phyloP scores from a whole-genome alignment of 306 rosid genomes.

The Glycine tomentella region DNA sequence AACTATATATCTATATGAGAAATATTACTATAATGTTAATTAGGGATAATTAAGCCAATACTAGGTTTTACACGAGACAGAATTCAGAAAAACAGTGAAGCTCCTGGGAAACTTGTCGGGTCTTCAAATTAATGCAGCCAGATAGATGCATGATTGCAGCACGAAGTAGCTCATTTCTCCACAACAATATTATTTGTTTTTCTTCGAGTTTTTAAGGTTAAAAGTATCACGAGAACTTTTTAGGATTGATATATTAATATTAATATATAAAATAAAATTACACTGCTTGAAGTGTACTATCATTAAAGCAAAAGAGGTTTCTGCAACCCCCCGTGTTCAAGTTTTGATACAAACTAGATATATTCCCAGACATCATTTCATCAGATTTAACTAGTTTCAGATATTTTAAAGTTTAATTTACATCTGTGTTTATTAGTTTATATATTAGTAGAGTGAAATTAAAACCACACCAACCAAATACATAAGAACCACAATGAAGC shows the following conservation, averaged over 20 bases:
- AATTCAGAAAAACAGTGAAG: background rate
- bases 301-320: background rate
- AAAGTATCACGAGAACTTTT: background rate
- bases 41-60: slow-evolving; percentile 7
- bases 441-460: too few species aligned
- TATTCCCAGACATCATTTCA: background rate
- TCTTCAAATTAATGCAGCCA: background rate
- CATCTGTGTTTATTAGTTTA: too few species aligned
- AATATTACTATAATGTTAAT: background rate
- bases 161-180: background rate
- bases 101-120: background rate
- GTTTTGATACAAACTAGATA: background rate
- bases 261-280: background rate
- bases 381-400: background rate
- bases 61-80: background rate
- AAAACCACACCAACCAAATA: too few species aligned
- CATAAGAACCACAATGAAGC: too few species aligned
- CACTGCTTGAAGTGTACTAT: background rate
- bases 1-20: background rate
- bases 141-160: background rate
- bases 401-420: too few species aligned
- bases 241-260: background rate
- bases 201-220: background rate
- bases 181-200: background rate
- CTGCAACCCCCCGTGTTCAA: background rate